Base-by-base conservation (phyloP, 441 rosid genomes). In the Populus hybrid region DNA sequence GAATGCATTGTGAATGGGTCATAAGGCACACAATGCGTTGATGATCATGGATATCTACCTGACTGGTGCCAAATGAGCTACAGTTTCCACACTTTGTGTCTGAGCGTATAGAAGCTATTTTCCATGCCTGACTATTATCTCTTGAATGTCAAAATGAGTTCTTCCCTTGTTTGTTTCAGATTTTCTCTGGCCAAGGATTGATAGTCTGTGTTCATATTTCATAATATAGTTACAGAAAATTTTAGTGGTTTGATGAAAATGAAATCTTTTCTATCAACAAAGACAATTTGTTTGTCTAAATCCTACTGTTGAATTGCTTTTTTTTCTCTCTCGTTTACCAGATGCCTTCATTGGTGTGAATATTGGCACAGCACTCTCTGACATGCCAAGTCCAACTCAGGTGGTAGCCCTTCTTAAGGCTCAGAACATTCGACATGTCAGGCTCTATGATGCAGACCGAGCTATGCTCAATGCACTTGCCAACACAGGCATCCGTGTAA, bases 351-450 rank as follows among this genome's bases (percentile, higher is more conserved):
- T 95, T 10, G 98, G 99, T 46, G 94, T 93, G 74, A 95, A 95
- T 84, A 83, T 95, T n/a, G 99, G 98, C 57, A 93, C 93, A 10
- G 93, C 90, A 76, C 85, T 95, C 38, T 91, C 98, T 5, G 84
- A 91, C 81, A 91, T 95, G 97, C 97, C 98, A 34, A 88, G 89
- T 81, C 95, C 98, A 59, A 88, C 94, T 79, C 90, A 93, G 87
- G 93, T 89, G 65, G 98, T 86, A 61, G 83, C 92, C 69, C 96
- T 95, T 59, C 95, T 95, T 67, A 93, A 88, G 88, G 86, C 96
- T 74, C 99, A 95, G 77, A 92, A 87, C 81, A 87, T 95, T 64
- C 83, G 81, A 68, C 89, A 91, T 70, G 95, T 95, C 69, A 91
- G 97, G 71, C 92, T 95, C 40, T 95, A 84, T 35, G 97, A 95